phyloP scores from a whole-genome alignment of 225 moss, liverwort and hornwort species.

The Polytrichum formosum region DNA sequence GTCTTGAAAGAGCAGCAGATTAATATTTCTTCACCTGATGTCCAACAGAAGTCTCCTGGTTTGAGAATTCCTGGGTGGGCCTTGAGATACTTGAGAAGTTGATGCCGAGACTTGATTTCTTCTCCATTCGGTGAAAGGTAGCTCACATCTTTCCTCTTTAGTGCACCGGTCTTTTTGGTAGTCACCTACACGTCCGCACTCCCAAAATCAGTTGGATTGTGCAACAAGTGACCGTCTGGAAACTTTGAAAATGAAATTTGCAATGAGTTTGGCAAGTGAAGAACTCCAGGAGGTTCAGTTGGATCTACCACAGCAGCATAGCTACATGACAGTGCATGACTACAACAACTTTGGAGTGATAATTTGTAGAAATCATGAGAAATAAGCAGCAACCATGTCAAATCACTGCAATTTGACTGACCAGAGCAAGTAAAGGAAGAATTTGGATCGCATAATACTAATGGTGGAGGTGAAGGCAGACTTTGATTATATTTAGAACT shows the following conservation, averaged over 20 bases:
- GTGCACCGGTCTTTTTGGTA: conserved; percentile 33
- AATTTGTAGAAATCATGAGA: no score
- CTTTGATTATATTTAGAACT: not conserved
- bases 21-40: conserved; percentile 22
- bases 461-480: not conserved
- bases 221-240: no score
- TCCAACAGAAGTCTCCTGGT: conserved; percentile 47
- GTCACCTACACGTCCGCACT: conserved; percentile 19
- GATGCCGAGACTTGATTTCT: conserved; percentile 56
- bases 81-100: conserved; percentile 59
- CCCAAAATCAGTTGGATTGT: no score
- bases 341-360: no score
- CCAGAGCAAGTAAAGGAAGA: no score
- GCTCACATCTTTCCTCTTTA: conserved; percentile 49
- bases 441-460: not conserved
- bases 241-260: no score
- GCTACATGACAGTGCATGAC: no score
- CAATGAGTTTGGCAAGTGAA: no score
- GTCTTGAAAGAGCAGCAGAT: not conserved
- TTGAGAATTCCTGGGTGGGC: conserved; percentile 38
- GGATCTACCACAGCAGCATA: no score
- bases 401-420: no score
- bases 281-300: no score
- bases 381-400: no score
- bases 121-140: conserved; percentile 60